Evolutionary conservation across 2,329 filamentous ascomycete species (phyloP), one percentile per base, ranked within the genome.

Genomic region (Stemphylium lycopersici): DNA sequence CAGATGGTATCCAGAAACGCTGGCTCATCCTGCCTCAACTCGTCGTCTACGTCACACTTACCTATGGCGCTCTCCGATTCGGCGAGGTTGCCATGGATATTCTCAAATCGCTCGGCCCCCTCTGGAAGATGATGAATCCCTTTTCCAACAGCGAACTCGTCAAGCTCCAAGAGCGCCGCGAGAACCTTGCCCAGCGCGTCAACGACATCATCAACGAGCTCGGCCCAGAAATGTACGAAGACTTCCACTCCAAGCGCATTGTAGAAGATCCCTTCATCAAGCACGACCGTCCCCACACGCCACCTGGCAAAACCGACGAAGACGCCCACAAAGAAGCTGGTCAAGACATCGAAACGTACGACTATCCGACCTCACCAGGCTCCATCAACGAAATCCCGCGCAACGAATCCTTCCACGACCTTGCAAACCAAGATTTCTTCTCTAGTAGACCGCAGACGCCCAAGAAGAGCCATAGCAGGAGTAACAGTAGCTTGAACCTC

Each of bases 1-100:
- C 93, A 0, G 79, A 85, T 3, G 93, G 87, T 81, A 84, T 96
- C 1, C 83, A 93, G 52, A 96, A 89, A 86, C 60, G 66, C 32
- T 70, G 61, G 34, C 59, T 74, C 33, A 87, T 93, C 59, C 73
- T 91, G 8, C 84, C 86, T 34, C 90, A 92, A 44, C 88, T 90
- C 79, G 81, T 91, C 42, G 79, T 96, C 62, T 96, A 96, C 80
- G 90, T 93, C 5, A 84, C 87, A 20, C 89, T 97, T 66, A 97
- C 93, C 0, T 97, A 96, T 74, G 93, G 92, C 4, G 91, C 95
- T 6, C 86, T 99, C 47, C 89, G 95, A 10, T 96, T 98, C 63
- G 95, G 95, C 41, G 95, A 99, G 78, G 89, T 96, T n/a, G 95
- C 93, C 47, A 97, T 99, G 92, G 95, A 99, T 71, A 97, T 99